Conservation (phyloP, 179 eudicot genomes). For the Pouteria campechiana region DNA sequence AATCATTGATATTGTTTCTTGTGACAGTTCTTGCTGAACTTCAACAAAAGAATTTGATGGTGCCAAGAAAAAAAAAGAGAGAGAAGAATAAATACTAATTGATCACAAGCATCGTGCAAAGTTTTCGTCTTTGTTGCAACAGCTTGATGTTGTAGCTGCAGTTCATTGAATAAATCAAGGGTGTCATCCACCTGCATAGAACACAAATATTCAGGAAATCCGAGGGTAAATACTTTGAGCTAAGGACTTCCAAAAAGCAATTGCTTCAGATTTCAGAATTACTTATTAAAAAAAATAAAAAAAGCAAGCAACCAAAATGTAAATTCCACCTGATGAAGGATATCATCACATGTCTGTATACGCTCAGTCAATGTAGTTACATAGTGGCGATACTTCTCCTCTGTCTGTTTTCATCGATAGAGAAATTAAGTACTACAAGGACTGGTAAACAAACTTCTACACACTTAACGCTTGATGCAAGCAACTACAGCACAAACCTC, state of each 20-base stretch:
- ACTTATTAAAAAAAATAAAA: too few relatives aligned
- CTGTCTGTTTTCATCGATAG: constrained; percentile 78
- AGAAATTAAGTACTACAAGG: not conserved
- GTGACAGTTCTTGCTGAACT: too few relatives aligned
- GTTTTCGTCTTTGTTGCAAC: constrained; percentile 95
- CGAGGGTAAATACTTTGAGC: too few relatives aligned
- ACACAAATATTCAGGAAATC: too few relatives aligned
- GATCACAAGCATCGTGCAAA: constrained; percentile 97
- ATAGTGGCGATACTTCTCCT: constrained; percentile 95
- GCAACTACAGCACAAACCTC: constrained; percentile 45
- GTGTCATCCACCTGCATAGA: constrained; percentile 85
- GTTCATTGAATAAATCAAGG: constrained; percentile 79
- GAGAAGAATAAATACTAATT: constrained; percentile 48
- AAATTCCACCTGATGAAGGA: constrained; percentile 63
- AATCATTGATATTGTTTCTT: too few relatives aligned
- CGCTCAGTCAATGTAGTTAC: constrained; percentile 72
- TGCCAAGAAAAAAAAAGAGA: not conserved
- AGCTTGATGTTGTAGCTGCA: constrained; percentile 90
- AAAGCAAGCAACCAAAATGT: too few relatives aligned
- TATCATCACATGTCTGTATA: constrained; percentile 83
- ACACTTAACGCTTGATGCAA: constrained; percentile 3
- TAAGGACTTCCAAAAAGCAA: too few relatives aligned
- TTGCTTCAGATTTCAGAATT: too few relatives aligned
- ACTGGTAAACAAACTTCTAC: constrained; percentile 3
- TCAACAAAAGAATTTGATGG: too few relatives aligned